These are phyloP conservation scores for Paxillus involutus DNA, from an alignment of 768 basidiomycete species.

Conservation along the genomic window DNA sequence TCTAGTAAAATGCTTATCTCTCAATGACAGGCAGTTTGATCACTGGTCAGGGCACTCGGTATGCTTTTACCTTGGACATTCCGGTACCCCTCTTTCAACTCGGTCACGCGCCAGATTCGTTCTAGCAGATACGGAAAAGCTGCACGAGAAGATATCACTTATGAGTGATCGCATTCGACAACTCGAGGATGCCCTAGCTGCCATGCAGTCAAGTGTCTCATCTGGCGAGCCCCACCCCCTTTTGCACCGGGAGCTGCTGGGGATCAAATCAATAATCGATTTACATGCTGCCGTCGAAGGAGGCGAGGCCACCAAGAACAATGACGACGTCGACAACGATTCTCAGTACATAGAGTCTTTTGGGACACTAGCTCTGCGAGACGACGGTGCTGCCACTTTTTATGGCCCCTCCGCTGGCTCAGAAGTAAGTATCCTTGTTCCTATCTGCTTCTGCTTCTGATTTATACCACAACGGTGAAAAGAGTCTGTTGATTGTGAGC, in stretches of 20 bases:
- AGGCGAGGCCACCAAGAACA: constrained; percentile 28
- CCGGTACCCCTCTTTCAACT: background rate
- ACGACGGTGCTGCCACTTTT: constrained; percentile 70
- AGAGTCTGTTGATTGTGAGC: constrained; percentile 61
- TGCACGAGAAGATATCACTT: constrained; percentile 63
- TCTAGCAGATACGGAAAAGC: constrained; percentile 67
- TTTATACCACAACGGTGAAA: constrained; percentile 1
- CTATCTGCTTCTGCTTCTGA: constrained; percentile 16
- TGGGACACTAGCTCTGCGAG: constrained; percentile 66
- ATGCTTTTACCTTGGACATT: constrained; percentile 15
- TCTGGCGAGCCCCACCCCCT: constrained; percentile 58
- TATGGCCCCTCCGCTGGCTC: constrained; percentile 72
- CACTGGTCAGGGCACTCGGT: constrained; percentile 80
- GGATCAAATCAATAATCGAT: constrained; percentile 69
- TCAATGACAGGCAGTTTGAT: constrained; percentile 51
- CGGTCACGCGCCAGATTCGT: constrained; percentile 49
- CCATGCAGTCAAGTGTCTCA: constrained; percentile 47
- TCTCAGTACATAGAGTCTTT: constrained; percentile 65
- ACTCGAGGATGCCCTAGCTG: constrained; percentile 65
- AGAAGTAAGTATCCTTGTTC: constrained; percentile 50
- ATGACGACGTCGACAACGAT: constrained; percentile 34
- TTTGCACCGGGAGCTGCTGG: constrained; percentile 56
- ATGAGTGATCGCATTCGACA: constrained; percentile 74
- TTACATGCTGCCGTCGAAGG: constrained; percentile 57
- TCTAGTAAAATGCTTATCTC: background rate